These are phyloP conservation scores for Sesbania bispinosa DNA, from an alignment of 306 rosid species.

Conservation along the genomic window DNA sequence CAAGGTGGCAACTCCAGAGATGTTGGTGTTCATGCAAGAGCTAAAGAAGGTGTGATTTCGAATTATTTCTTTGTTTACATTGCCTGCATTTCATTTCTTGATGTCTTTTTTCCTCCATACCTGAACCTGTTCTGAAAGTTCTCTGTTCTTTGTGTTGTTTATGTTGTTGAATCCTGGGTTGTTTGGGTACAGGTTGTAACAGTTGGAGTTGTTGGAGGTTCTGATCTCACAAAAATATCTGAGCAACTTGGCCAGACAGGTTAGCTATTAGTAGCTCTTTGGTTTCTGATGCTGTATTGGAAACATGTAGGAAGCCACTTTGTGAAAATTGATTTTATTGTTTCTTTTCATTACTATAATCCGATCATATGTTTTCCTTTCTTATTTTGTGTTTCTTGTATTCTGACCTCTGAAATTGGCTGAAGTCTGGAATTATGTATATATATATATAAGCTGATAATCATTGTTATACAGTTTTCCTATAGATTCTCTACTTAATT, in stretches of 20 bases:
- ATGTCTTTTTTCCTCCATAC: background rate
- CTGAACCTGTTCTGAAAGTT: background rate
- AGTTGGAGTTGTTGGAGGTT: conserved; percentile 96
- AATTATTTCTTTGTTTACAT: background rate
- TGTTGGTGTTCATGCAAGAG: conserved; percentile 60
- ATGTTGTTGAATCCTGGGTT: background rate
- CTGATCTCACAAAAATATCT: conserved; percentile 80
- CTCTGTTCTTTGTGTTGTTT: background rate
- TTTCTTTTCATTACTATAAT: background rate
- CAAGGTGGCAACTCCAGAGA: conserved; percentile 52
- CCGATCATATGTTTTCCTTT: background rate
- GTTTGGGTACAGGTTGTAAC: conserved; percentile 55
- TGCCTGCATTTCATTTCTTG: too few species aligned
- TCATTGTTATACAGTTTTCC: background rate
- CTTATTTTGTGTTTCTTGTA: background rate
- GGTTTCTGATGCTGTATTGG: conserved; percentile 1
- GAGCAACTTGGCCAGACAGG: conserved; percentile 95
- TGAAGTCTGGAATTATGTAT: conserved; percentile 1
- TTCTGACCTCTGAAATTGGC: background rate
- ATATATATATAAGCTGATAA: background rate
- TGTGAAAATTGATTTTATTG: background rate
- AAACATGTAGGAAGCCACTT: background rate
- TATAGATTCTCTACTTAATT: background rate
- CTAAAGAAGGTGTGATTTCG: conserved; percentile 57
- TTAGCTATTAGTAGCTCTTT: conserved; percentile 21